These are phyloP conservation scores for Tubosaeta brunneosetosa DNA, from an alignment of 768 basidiomycete species.

Conservation along the genomic window DNA sequence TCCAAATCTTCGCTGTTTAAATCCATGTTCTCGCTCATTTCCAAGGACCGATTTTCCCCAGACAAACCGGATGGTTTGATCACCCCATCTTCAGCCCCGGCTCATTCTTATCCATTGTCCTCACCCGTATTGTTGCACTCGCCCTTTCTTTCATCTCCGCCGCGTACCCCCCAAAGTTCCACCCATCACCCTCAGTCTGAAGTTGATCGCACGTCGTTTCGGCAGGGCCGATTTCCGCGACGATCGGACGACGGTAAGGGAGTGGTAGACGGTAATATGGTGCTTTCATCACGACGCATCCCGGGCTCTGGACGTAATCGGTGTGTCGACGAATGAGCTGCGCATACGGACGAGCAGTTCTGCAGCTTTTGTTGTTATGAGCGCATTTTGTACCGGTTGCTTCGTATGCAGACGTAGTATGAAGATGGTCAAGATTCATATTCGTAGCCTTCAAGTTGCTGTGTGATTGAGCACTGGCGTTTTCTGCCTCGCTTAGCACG, in stretches of 20 bases:
- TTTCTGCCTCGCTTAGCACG: background rate
- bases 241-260: conserved; percentile 12
- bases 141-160: conserved; percentile 23
- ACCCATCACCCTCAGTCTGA: conserved; percentile 31
- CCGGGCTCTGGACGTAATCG: conserved; percentile 4
- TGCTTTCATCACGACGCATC: conserved; percentile 16
- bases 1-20: conserved; percentile 67
- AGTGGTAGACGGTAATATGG: conserved; percentile 18
- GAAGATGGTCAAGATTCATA: background rate
- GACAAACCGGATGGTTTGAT: conserved; percentile 65
- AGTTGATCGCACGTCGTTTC: conserved; percentile 23
- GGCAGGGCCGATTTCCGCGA: conserved; percentile 40
- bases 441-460: too few relatives aligned
- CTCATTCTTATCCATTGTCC: conserved; percentile 18
- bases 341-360: background rate
- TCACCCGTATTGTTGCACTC: conserved; percentile 28
- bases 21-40: conserved; percentile 48
- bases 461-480: too few relatives aligned
- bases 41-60: conserved; percentile 37
- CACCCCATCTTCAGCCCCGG: conserved; percentile 39
- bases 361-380: background rate
- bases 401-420: background rate
- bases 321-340: conserved; percentile 13
- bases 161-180: conserved; percentile 17
- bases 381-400: background rate